Evolutionary conservation across 768 basidiomycete species (phyloP).

Genomic region (Boletus sp.): DNA sequence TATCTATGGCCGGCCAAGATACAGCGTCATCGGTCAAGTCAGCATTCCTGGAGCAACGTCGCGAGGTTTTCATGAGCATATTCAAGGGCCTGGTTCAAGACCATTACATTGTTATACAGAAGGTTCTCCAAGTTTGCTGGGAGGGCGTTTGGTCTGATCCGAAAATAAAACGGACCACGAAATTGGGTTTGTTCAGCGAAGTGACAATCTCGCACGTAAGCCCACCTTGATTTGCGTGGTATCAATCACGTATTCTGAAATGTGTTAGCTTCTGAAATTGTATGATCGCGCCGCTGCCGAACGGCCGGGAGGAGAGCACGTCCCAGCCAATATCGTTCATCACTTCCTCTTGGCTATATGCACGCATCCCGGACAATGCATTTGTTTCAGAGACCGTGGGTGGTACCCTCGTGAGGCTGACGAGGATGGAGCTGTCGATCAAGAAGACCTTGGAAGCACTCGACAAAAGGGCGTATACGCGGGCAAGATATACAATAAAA

Average conservation of each 20-base stretch:
- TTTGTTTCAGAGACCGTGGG: slow-evolving; percentile 86
- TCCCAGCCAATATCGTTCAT: slow-evolving; percentile 77
- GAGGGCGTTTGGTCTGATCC: slow-evolving; percentile 71
- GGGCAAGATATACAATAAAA: slow-evolving; percentile 77
- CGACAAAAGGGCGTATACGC: slow-evolving; percentile 29
- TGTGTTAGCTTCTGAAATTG: slow-evolving; percentile 62
- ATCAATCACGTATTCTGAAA: background rate
- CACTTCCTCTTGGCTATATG: slow-evolving; percentile 87
- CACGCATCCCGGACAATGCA: slow-evolving; percentile 74
- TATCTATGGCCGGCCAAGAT: slow-evolving; percentile 63
- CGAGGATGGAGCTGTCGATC: slow-evolving; percentile 36
- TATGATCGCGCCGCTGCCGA: slow-evolving; percentile 62
- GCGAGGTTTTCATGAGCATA: slow-evolving; percentile 60
- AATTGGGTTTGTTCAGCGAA: slow-evolving; percentile 73
- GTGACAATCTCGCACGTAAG: slow-evolving; percentile 60
- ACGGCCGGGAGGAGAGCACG: slow-evolving; percentile 45
- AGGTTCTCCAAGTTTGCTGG: slow-evolving; percentile 74
- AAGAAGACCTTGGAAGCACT: slow-evolving; percentile 36
- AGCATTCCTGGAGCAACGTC: slow-evolving; percentile 67
- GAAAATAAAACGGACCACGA: slow-evolving; percentile 67
- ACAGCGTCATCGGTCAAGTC: slow-evolving; percentile 54
- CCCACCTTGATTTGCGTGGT: background rate
- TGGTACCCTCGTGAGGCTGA: slow-evolving; percentile 82
- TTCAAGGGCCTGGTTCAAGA: slow-evolving; percentile 75
- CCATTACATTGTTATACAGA: slow-evolving; percentile 56